A percentile compares a stretch with the other conserved stretches of the same genome.
These are phyloP conservation scores for Aspergillus carlsbadensis DNA, from an alignment of 495 filamentous ascomycete species.

Conservation along the genomic window DNA sequence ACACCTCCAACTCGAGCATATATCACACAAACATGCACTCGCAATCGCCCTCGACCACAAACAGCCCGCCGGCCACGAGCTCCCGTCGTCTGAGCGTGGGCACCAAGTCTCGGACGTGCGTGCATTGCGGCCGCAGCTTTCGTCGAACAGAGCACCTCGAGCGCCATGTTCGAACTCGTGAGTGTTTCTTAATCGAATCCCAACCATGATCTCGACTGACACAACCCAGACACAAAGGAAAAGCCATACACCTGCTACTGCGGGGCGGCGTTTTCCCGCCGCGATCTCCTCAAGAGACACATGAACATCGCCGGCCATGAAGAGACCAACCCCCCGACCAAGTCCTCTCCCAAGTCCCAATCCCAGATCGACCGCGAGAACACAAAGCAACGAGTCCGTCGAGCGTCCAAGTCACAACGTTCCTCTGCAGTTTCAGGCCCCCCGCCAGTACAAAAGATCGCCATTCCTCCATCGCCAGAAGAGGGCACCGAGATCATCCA, in stretches of 20 bases:
- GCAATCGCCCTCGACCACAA: not conserved
- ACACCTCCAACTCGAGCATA: not conserved
- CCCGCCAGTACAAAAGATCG: not conserved
- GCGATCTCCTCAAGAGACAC: conserved; percentile 54
- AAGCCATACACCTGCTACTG: conserved; percentile 56
- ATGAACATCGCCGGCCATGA: conserved; percentile 44
- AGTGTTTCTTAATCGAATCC: conserved; percentile 3
- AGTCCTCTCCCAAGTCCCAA: conserved; percentile 31
- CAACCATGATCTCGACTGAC: not conserved
- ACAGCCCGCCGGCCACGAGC: not conserved
- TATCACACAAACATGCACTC: not conserved
- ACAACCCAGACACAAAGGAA: conserved; percentile 52
- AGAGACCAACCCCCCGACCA: conserved; percentile 14
- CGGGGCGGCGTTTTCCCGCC: conserved; percentile 52
- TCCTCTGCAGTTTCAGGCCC: not conserved
- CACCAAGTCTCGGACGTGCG: conserved; percentile 39
- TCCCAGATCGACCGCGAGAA: conserved; percentile 17
- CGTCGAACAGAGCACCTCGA: conserved; percentile 50
- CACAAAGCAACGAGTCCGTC: conserved; percentile 12
- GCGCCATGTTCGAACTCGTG: conserved; percentile 56
- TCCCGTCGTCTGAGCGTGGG: conserved; percentile 27
- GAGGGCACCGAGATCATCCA: conserved; percentile 1
- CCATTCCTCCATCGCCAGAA: conserved; percentile 25
- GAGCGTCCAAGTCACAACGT: conserved; percentile 11
- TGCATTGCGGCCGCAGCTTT: conserved; percentile 43